Percentiles rank a stretch among this genome's conserved stretches.
Conservation (phyloP, 257 asterid genomes). For the Nemophila menziesii region DNA sequence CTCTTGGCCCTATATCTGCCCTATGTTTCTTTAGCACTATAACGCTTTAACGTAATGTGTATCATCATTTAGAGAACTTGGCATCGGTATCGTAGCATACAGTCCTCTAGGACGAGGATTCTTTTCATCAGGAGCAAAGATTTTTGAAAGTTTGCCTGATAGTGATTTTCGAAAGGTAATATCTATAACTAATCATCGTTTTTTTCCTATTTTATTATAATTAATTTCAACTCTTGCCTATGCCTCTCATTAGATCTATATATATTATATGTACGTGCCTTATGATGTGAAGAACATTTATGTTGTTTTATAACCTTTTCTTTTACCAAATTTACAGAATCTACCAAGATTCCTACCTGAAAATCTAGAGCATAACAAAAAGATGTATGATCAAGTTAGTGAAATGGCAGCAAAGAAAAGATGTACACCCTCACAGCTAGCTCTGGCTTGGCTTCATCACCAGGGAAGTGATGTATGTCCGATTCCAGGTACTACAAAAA, state of each 20-base stretch:
- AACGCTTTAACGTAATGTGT: neutral
- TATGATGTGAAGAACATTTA: too few relatives aligned
- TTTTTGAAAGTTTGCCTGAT: conserved; percentile 20
- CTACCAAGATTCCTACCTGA: conserved; percentile 31
- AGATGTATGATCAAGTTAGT: conserved; percentile 20
- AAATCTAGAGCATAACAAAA: conserved; percentile 30
- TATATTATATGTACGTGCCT: too few relatives aligned
- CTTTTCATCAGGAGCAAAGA: conserved; percentile 33
- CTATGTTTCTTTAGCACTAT: neutral
- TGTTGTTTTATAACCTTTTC: neutral
- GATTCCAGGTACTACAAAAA: conserved; percentile 38
- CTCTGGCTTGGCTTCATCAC: conserved; percentile 54
- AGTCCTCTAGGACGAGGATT: conserved; percentile 51
- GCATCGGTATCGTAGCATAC: conserved; percentile 43
- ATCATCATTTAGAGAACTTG: conserved; percentile 31
- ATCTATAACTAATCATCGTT: neutral
- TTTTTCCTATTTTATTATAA: neutral
- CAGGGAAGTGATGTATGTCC: conserved; percentile 42
- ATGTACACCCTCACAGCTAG: conserved; percentile 40
- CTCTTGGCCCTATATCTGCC: too few relatives aligned
- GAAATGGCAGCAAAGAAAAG: conserved; percentile 29
- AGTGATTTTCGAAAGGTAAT: conserved; percentile 32
- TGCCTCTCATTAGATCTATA: too few relatives aligned
- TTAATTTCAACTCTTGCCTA: too few relatives aligned
- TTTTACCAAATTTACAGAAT: conserved; percentile 11